A percentile compares a stretch with the other conserved stretches of the same genome.
phyloP scores from a whole-genome alignment of 306 rosid genomes.

The Prunus kanzakura region DNA sequence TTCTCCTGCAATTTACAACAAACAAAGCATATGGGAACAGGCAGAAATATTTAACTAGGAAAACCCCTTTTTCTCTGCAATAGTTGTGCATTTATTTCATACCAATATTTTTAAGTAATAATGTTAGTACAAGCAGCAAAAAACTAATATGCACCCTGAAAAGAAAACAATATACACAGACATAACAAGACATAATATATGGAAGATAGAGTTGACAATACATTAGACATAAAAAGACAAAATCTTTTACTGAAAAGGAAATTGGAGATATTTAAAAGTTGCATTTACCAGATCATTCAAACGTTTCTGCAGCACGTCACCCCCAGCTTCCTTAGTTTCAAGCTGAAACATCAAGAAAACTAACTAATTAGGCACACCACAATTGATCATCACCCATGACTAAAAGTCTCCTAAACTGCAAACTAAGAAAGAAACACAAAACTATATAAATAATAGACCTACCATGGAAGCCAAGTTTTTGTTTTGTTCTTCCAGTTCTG shows the following conservation, averaged over 20 bases:
- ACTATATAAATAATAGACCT: constrained; percentile 11
- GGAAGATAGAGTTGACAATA: neutral
- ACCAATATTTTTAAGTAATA: neutral
- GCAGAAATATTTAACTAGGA: neutral
- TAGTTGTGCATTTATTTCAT: neutral
- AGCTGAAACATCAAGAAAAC: constrained; percentile 49
- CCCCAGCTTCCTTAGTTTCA: constrained; percentile 58
- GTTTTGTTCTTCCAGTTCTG: constrained; percentile 63
- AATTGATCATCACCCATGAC: neutral
- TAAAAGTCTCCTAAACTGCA: neutral
- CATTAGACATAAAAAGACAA: neutral
- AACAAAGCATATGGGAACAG: neutral
- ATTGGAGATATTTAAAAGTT: neutral
- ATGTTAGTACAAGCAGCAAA: neutral
- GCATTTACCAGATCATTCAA: constrained; percentile 66
- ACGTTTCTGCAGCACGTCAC: constrained; percentile 52
- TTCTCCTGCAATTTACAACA: constrained; percentile 51
- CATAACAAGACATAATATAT: neutral
- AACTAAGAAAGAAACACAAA: neutral
- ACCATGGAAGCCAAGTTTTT: constrained; percentile 50
- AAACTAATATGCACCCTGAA: neutral
- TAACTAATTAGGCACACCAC: constrained; percentile 21
- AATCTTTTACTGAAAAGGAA: neutral
- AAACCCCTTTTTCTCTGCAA: neutral
- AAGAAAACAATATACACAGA: constrained; percentile 12